Percentiles rank a stretch among this genome's conserved stretches.
These are phyloP conservation scores for Neoboletus magnificus DNA, from an alignment of 768 basidiomycete genomes.

Conservation along the genomic window DNA sequence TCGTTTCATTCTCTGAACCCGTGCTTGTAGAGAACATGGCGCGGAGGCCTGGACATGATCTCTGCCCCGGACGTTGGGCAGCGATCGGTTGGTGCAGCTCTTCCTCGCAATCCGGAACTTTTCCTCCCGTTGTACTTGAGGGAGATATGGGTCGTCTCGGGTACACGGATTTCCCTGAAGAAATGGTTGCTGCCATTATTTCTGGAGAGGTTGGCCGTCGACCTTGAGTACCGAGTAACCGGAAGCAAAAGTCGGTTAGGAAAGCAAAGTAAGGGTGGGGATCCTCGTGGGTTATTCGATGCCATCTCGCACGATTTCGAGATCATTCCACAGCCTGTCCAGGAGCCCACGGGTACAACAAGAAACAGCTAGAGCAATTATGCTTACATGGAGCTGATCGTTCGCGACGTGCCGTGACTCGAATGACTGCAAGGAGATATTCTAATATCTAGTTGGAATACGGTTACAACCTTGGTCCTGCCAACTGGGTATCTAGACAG, in stretches of 20 bases:
- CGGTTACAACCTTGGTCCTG: conserved; percentile 29
- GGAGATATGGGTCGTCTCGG: background rate
- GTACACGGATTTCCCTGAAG: background rate
- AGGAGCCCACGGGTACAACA: background rate
- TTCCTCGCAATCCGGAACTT: background rate
- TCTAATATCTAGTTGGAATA: conserved; percentile 15
- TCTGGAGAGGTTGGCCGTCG: background rate
- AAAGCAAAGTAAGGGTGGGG: background rate
- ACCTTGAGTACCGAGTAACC: background rate
- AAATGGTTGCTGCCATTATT: background rate
- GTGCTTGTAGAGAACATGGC: conserved; percentile 7
- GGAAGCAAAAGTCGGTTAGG: background rate
- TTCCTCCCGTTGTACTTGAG: background rate
- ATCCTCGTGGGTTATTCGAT: background rate
- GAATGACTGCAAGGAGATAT: background rate
- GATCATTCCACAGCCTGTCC: background rate
- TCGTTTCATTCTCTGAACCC: conserved; percentile 26
- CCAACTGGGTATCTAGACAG: conserved; percentile 27
- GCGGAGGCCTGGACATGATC: background rate
- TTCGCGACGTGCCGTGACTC: background rate
- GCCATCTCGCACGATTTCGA: background rate
- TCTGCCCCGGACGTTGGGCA: background rate
- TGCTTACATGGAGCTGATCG: background rate
- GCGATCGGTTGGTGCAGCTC: background rate
- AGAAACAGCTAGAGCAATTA: background rate